A percentile compares a stretch with the other conserved stretches of the same genome.
Evolutionary conservation across 129 eudicot genomes (phyloP).

Genomic region (Pseudognaphalium luteoalbum): DNA sequence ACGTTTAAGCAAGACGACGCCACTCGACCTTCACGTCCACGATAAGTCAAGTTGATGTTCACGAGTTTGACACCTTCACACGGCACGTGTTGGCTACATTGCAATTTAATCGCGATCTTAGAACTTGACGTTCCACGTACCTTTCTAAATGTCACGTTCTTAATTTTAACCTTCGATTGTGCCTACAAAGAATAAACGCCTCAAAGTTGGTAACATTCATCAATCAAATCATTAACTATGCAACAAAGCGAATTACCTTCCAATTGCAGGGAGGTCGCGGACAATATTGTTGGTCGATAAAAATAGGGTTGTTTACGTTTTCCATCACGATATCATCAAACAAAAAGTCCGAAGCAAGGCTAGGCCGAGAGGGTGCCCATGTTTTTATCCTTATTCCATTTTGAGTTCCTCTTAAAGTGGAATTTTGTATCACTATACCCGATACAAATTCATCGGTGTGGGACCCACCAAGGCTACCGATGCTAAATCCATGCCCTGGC

Average conservation of each 20-base stretch:
- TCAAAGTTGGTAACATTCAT: not conserved
- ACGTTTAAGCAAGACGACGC: constrained; percentile 46
- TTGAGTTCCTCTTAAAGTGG: constrained; percentile 48
- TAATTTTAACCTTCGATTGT: constrained; percentile 42
- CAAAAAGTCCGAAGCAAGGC: constrained; percentile 40
- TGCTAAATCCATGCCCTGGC: constrained; percentile 86
- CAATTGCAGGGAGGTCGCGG: constrained; percentile 41
- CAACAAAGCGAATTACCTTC: constrained; percentile 32
- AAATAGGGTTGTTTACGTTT: constrained; percentile 58
- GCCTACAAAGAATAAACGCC: constrained; percentile 30
- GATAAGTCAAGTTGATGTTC: constrained; percentile 51
- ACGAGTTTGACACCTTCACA: constrained; percentile 49
- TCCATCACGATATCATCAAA: constrained; percentile 50
- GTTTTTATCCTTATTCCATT: constrained; percentile 82
- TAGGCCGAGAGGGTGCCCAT: constrained; percentile 48
- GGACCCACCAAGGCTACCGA: constrained; percentile 71
- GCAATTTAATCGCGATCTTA: constrained; percentile 39
- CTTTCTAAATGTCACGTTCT: constrained; percentile 44
- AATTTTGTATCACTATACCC: constrained; percentile 42
- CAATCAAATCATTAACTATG: not conserved
- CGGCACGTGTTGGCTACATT: constrained; percentile 42
- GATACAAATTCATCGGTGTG: constrained; percentile 30
- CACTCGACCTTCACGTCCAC: constrained; percentile 41
- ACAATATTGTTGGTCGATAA: constrained; percentile 78
- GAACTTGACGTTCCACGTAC: constrained; percentile 61